Evolutionary conservation across 2,329 filamentous ascomycete genomes (phyloP).

Genomic region (Fusarium scirpi): DNA sequence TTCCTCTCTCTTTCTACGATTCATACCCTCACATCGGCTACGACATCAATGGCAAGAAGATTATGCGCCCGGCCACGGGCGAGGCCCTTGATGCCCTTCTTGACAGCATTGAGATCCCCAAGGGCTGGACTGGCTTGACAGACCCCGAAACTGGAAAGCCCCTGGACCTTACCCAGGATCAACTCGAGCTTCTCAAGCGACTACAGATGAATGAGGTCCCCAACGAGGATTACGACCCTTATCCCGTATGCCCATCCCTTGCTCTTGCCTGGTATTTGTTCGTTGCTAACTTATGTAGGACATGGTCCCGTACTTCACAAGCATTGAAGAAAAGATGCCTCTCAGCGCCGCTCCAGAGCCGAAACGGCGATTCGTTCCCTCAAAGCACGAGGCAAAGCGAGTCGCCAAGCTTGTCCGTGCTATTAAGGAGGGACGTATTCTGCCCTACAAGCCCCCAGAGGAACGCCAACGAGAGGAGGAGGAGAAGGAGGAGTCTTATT

Average conservation of each 20-base stretch:
- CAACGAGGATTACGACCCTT: constrained; percentile 90
- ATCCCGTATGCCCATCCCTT: constrained; percentile 70
- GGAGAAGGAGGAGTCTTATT: constrained; percentile 77
- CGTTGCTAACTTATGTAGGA: constrained; percentile 61
- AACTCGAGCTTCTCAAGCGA: constrained; percentile 87
- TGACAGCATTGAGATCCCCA: constrained; percentile 95
- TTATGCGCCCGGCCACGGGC: constrained; percentile 93
- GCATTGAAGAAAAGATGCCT: constrained; percentile 92
- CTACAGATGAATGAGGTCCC: constrained; percentile 91
- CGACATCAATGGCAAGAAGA: constrained; percentile 98
- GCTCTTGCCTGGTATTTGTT: not conserved
- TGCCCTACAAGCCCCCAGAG: constrained; percentile 85
- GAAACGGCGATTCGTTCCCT: constrained; percentile 94
- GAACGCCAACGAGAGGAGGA: constrained; percentile 76
- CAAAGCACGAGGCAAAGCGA: constrained; percentile 95
- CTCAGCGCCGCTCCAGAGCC: constrained; percentile 94
- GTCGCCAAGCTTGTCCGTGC: constrained; percentile 98
- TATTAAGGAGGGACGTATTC: constrained; percentile 91
- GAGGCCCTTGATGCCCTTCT: constrained; percentile 93
- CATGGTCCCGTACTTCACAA: constrained; percentile 93
- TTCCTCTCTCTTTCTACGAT: constrained; percentile 95
- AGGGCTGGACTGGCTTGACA: constrained; percentile 96
- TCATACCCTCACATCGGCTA: constrained; percentile 98
- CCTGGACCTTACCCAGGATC: constrained; percentile 85
- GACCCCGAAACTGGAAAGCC: constrained; percentile 95